Evolutionary conservation across 2,329 filamentous ascomycete genomes (phyloP), one percentile per base, ranked within the genome.

Genomic region (Xylaria digitata): DNA sequence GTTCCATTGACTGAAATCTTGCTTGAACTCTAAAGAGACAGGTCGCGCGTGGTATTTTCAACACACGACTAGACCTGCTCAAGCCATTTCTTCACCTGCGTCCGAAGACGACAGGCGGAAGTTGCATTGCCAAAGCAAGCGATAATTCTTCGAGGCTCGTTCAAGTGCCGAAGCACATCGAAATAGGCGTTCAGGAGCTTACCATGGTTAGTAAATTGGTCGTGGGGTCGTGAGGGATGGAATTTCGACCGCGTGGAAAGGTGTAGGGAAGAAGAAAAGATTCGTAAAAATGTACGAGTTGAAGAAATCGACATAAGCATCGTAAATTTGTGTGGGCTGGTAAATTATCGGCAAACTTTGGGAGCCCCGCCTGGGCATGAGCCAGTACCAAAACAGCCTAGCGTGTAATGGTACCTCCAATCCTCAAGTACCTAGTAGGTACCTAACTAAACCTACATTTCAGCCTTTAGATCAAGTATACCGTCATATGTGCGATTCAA

Each of bases 1-100:
- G 88, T 90, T 90, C 86, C 87, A 90, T 89, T 84, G 84, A 85
- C 84, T 85, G 86, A 82, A 80, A 87, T 92, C 91, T 93, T 92
- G 90, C 91, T 89, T 91, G 84, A 92, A 91, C 93, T 97, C 93
- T 96, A 96, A 85, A 90, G 93, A 96, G 91, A 87, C 83, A 69
- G 65, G 67, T 71, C 82, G 79, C 74, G 78, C 78, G 78, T 79
- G 81, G 81, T 86, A 85, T 87, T 84, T 84, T 48, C 84, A 84
- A 84, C 85, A 70, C 82, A 80, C 76, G 75, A 73, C 80, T 63
- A 71, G 69, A 73, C 55, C 64, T 75, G 82, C 88, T 90, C 88
- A 86, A 90, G 88, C 87, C 88, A 89, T 82, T 81, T 88, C 87
- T 82, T 88, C 87, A 88, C 85, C 82, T 73, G 75, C 69, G 80